Conservation (phyloP, 73 alveolate genomes). For the Symbiodinium pilosum region DNA sequence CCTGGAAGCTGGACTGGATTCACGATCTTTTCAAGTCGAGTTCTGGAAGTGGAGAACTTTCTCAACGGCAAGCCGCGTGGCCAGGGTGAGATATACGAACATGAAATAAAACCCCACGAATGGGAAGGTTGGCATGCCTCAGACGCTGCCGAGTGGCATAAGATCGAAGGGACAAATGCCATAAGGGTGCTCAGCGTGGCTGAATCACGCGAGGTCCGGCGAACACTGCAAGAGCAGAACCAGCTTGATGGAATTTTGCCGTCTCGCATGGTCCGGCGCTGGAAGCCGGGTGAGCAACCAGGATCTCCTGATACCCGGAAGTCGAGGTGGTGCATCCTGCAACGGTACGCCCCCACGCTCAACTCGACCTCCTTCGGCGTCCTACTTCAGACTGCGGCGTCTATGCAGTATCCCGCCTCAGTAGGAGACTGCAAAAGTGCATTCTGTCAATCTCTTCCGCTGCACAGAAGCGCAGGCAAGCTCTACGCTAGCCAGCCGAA, state of each 20-base stretch:
- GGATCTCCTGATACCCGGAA: neutral
- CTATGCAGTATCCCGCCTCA: neutral
- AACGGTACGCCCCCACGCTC: neutral
- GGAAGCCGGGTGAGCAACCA: slow-evolving; percentile 40
- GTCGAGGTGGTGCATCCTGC: neutral
- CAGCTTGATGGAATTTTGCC: neutral
- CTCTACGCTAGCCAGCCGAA: neutral
- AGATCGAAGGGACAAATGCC: neutral
- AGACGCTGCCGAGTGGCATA: neutral
- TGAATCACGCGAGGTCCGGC: neutral
- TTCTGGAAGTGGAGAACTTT: neutral
- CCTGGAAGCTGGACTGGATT: neutral
- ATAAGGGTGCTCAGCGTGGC: neutral
- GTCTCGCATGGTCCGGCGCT: neutral
- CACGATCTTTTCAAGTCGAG: neutral
- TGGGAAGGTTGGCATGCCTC: neutral
- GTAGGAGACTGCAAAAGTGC: slow-evolving; percentile 6
- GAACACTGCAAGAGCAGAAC: neutral
- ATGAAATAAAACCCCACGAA: neutral
- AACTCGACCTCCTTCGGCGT: neutral
- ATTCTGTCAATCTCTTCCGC: neutral
- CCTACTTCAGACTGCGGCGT: neutral
- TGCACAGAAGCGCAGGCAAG: neutral
- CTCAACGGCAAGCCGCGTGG: neutral
- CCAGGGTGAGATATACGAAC: neutral